Percentiles rank a stretch among this genome's conserved stretches.
Evolutionary conservation across 2,329 filamentous ascomycete species (phyloP).

Genomic region (Sporothrix variecibatus): DNA sequence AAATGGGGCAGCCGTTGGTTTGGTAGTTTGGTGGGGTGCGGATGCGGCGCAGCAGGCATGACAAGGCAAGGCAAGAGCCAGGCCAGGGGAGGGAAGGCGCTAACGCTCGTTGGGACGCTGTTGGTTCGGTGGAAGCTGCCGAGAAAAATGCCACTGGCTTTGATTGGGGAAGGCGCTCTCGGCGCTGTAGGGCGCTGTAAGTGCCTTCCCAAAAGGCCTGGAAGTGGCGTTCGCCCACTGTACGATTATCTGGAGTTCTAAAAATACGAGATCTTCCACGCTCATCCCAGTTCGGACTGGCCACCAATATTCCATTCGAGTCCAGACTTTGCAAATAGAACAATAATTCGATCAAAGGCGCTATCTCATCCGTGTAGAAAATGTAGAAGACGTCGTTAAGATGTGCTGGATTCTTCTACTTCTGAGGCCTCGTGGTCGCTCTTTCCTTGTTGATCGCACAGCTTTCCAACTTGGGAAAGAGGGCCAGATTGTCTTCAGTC

Average conservation of each 20-base stretch:
- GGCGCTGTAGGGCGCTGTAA: neutral
- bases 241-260: neutral
- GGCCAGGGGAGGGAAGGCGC: neutral
- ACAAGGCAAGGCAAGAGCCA: neutral
- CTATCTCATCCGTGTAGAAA: no score
- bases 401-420: neutral
- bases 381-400: neutral
- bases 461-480: constrained; percentile 14
- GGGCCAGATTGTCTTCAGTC: neutral
- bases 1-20: constrained; percentile 12
- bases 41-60: constrained; percentile 19
- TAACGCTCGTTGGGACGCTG: neutral
- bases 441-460: constrained; percentile 4
- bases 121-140: neutral
- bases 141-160: neutral
- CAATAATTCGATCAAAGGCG: neutral
- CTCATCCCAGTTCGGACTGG: no score
- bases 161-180: neutral
- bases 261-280: neutral
- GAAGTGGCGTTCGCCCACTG: no score
- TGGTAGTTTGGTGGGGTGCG: constrained; percentile 7
- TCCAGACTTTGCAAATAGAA: neutral
- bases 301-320: neutral
- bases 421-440: neutral
- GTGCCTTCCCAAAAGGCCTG: neutral